Conservation (phyloP, 2,329 filamentous ascomycete genomes). For the Zymoseptoria crescenta region DNA sequence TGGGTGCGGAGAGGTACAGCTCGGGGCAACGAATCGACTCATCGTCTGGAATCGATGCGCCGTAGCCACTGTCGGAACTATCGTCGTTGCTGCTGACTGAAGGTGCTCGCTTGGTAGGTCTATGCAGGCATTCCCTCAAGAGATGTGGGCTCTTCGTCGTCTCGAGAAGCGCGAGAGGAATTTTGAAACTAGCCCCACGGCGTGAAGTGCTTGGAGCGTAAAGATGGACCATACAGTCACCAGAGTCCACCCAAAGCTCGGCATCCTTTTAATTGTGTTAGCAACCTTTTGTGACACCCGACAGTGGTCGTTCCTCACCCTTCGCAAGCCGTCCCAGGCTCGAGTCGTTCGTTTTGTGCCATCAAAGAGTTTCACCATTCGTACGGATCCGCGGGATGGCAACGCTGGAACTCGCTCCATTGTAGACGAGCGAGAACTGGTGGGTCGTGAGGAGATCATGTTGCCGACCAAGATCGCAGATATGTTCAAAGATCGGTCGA, state of each 20-base stretch:
- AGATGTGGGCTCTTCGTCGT: slow-evolving; percentile 53
- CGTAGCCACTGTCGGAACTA: slow-evolving; percentile 23
- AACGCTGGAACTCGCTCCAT: slow-evolving; percentile 1
- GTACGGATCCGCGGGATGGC: slow-evolving; percentile 4
- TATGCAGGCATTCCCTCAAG: slow-evolving; percentile 41
- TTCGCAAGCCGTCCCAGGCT: slow-evolving; percentile 14
- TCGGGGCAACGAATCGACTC: slow-evolving; percentile 34
- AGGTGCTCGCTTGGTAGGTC: slow-evolving; percentile 1
- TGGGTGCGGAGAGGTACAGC: slow-evolving; percentile 62
- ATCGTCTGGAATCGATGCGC: slow-evolving; percentile 11
- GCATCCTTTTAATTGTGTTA: slow-evolving; percentile 43
- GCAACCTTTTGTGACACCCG: neutral
- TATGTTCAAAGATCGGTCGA: neutral
- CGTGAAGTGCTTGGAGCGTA: slow-evolving; percentile 58
- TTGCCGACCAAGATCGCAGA: neutral
- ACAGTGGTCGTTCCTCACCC: neutral
- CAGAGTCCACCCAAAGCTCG: slow-evolving; percentile 61
- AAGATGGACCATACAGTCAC: slow-evolving; percentile 63
- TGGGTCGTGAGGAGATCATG: neutral
- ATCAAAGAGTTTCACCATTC: slow-evolving; percentile 10
- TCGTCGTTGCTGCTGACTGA: slow-evolving; percentile 19
- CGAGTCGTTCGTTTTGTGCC: slow-evolving; percentile 10
- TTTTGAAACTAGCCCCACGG: slow-evolving; percentile 58
- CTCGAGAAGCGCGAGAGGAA: slow-evolving; percentile 53
- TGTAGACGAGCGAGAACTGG: slow-evolving; percentile 1